A percentile compares a stretch with the other conserved stretches of the same genome.
Evolutionary conservation across 2,329 filamentous ascomycete genomes (phyloP).

Genomic region (Stachybotrys chlorohalonatus): DNA sequence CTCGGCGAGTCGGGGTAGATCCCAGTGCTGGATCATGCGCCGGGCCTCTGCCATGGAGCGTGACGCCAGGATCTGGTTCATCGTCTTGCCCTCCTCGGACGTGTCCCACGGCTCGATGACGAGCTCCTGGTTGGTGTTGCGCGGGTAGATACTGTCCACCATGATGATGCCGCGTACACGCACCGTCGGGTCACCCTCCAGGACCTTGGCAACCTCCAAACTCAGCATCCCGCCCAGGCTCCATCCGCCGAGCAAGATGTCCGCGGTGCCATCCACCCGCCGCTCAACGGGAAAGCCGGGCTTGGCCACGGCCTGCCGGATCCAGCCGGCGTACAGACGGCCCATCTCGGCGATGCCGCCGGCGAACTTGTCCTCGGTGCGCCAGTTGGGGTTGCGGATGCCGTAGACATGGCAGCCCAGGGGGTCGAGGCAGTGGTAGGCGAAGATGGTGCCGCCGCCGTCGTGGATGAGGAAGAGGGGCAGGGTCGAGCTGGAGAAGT

Average conservation of each 20-base stretch:
- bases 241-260: conserved; percentile 46
- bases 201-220: conserved; percentile 37
- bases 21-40: conserved; percentile 31
- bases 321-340: conserved; percentile 34
- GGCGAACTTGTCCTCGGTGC: conserved; percentile 34
- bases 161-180: conserved; percentile 41
- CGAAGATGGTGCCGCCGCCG: conserved; percentile 50
- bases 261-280: conserved; percentile 15
- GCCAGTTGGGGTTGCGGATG: conserved; percentile 45
- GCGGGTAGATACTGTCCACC: conserved; percentile 39
- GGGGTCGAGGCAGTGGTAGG: conserved; percentile 43
- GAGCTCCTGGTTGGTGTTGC: conserved; percentile 1
- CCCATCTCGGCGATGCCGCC: conserved; percentile 49
- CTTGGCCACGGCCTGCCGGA: conserved; percentile 27
- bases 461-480: conserved; percentile 51
- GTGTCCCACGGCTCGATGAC: conserved; percentile 6
- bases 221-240: conserved; percentile 43
- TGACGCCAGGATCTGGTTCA: conserved; percentile 23
- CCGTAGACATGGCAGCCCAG: conserved; percentile 42
- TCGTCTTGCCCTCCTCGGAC: conserved; percentile 19
- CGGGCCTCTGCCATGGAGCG: conserved; percentile 33
- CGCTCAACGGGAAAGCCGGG: conserved; percentile 16
- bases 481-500: conserved; percentile 13
- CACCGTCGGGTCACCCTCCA: conserved; percentile 25
- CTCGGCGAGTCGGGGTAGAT: conserved; percentile 20